Percentiles rank a stretch among this genome's conserved stretches.
Conservation (phyloP, 768 basidiomycete genomes). For the Collybia nuda region DNA sequence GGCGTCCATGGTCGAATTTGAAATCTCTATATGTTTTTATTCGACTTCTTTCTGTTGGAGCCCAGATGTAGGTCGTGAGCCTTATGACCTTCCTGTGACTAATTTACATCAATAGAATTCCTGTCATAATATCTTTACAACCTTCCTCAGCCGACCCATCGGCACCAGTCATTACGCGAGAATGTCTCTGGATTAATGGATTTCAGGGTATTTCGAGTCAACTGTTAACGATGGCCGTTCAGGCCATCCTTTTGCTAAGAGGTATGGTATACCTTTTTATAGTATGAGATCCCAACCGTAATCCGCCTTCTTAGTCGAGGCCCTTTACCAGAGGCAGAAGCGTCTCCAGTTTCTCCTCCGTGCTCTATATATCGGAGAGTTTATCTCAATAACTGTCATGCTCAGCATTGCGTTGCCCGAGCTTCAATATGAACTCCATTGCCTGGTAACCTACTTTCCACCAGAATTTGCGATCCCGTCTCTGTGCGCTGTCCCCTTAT, state of each 20-base stretch:
- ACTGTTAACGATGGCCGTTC: conserved; percentile 18
- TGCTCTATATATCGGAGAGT: conserved; percentile 12
- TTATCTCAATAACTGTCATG: conserved; percentile 12
- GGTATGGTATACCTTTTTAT: conserved; percentile 7
- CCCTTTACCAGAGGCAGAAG: conserved; percentile 15
- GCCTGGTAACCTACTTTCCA: conserved; percentile 17
- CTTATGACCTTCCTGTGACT: background rate
- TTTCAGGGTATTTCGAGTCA: conserved; percentile 19
- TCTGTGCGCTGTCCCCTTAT: conserved; percentile 12
- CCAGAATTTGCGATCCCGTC: conserved; percentile 8
- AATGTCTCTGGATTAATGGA: conserved; percentile 9
- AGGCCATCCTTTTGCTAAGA: conserved; percentile 19
- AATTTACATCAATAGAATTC: conserved; percentile 5
- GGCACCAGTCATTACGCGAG: background rate
- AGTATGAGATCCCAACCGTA: background rate
- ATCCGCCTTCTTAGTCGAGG: conserved; percentile 14
- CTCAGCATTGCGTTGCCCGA: conserved; percentile 7
- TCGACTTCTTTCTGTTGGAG: conserved; percentile 13
- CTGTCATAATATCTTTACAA: conserved; percentile 12
- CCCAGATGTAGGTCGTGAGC: conserved; percentile 14
- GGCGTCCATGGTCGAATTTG: conserved; percentile 19
- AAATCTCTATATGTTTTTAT: conserved; percentile 19
- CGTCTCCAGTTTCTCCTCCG: conserved; percentile 12
- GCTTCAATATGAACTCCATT: conserved; percentile 16
- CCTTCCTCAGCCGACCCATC: conserved; percentile 4